These are phyloP conservation scores for Russula earlei DNA, from an alignment of 768 basidiomycete genomes.

Conservation along the genomic window DNA sequence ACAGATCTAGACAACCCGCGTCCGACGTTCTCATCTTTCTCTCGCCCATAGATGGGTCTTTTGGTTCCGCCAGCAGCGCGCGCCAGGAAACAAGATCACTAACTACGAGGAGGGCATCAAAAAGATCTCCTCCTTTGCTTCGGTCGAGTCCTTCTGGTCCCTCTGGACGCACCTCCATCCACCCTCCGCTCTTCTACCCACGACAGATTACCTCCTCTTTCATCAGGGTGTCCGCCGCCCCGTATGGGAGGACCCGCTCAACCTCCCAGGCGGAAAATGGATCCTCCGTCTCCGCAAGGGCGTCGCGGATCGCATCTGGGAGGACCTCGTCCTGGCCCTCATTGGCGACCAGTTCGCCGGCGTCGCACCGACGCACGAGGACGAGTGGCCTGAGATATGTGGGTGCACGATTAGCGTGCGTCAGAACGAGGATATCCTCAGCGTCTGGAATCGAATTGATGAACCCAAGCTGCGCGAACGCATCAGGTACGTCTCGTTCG, in stretches of 20 bases:
- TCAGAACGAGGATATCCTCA: constrained; percentile 89
- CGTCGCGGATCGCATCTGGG: constrained; percentile 84
- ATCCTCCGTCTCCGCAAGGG: constrained; percentile 89
- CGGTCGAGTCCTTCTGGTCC: constrained; percentile 96
- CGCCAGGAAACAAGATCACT: constrained; percentile 80
- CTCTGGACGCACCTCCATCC: constrained; percentile 86
- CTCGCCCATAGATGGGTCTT: constrained; percentile 71
- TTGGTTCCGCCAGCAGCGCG: constrained; percentile 86
- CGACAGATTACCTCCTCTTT: constrained; percentile 92
- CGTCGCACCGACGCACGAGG: constrained; percentile 37
- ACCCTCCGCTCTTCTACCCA: constrained; percentile 75
- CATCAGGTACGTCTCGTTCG: constrained; percentile 52
- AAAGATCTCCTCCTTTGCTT: constrained; percentile 82
- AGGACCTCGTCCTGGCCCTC: constrained; percentile 77
- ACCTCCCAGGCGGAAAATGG: constrained; percentile 86
- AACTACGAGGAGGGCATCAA: constrained; percentile 95
- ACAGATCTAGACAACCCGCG: not conserved
- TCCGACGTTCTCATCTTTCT: too few species aligned
- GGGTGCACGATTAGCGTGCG: constrained; percentile 93
- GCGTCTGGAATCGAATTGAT: constrained; percentile 85
- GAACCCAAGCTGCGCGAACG: constrained; percentile 69
- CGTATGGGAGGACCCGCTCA: constrained; percentile 94
- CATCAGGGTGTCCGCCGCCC: constrained; percentile 78
- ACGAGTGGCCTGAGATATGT: constrained; percentile 75
- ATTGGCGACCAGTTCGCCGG: constrained; percentile 87